Evolutionary conservation across 345 rosid genomes (phyloP), one percentile per base, ranked within the genome.

Genomic region (Luvunga scandens): DNA sequence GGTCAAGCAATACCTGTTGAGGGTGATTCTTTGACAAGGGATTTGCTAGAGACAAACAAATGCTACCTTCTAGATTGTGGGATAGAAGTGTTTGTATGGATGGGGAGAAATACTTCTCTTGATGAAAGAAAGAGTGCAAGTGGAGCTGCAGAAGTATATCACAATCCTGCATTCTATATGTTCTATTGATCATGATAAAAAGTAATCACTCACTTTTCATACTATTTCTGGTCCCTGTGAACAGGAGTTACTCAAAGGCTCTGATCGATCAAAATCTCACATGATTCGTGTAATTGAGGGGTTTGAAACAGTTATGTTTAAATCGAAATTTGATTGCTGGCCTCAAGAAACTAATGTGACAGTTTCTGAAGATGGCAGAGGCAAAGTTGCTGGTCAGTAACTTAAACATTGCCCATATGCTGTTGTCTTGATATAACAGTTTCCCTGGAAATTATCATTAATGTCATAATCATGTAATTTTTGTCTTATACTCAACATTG

Each of bases 381-480:
- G 99, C 88, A 94, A 94, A 87, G 98, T 97, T 79, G 99, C 99
- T 78, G 98, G 99, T 97, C 48, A 70, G 85, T 83, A 70, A 71
- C 55, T 76, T 30, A 68, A 34, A 59, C 76, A n/a, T 75, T 75
- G 69, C 66, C 27, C 57, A 50, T n/a, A 31, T 60, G 53, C 69
- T 66, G 50, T 38, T 24, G 57, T 64, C 30, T 19, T 48, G 22
- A 39, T 69, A 71, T 69, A 72, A 56, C 56, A 19, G 59, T 72
- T 22, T 82, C 31, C 72, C 53, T 34, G 38, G 72, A 34, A 10
- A 45, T 75, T 69, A 16, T 42, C 34, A 33, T 53, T 50, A 9
- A 24, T 24, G 53, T 28, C 64, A 61, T 68, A 38, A 45, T 56
- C 13, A 53, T 45, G 68, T 79, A 25, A 2, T 65, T 74, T 19